Evolutionary conservation across 2,329 filamentous ascomycete genomes (phyloP).

Genomic region (Arthrobotrys musiformis): DNA sequence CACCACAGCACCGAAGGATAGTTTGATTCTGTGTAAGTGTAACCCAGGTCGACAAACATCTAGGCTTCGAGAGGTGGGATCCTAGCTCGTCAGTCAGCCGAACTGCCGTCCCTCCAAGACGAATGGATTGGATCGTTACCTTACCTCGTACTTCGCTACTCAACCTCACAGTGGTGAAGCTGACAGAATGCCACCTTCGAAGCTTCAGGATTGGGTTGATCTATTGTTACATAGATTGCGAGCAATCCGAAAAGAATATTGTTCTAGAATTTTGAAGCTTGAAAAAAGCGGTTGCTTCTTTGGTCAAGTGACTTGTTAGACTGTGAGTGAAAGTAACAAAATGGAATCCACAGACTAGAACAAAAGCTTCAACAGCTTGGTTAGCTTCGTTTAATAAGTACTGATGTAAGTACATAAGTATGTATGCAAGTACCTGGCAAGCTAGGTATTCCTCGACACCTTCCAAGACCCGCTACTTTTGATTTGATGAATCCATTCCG

Average conservation of each 20-base stretch:
- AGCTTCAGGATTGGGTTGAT: too few species aligned
- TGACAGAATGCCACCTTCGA: too few species aligned
- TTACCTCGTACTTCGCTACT: not conserved
- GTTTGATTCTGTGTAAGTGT: conserved; percentile 10
- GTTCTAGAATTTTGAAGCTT: not conserved
- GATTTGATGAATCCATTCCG: not conserved
- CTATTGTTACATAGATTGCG: not conserved
- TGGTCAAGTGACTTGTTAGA: conserved; percentile 2
- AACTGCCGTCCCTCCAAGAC: not conserved
- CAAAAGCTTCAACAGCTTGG: not conserved
- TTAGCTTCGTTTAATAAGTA: not conserved
- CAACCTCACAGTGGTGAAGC: too few species aligned
- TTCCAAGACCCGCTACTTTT: conserved; percentile 12
- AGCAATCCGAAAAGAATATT: not conserved
- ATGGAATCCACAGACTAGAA: not conserved
- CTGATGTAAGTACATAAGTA: not conserved
- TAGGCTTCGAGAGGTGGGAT: conserved; percentile 13
- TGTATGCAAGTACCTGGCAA: too few species aligned
- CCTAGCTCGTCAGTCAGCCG: conserved; percentile 10
- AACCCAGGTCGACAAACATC: conserved; percentile 14
- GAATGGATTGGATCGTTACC: not conserved
- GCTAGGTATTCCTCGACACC: not conserved
- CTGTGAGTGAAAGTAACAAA: not conserved
- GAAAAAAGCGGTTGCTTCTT: not conserved
- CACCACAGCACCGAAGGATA: not conserved